These are phyloP conservation scores for Zasmidium cellare DNA, from an alignment of 2,329 filamentous ascomycete genomes.

Conservation along the genomic window DNA sequence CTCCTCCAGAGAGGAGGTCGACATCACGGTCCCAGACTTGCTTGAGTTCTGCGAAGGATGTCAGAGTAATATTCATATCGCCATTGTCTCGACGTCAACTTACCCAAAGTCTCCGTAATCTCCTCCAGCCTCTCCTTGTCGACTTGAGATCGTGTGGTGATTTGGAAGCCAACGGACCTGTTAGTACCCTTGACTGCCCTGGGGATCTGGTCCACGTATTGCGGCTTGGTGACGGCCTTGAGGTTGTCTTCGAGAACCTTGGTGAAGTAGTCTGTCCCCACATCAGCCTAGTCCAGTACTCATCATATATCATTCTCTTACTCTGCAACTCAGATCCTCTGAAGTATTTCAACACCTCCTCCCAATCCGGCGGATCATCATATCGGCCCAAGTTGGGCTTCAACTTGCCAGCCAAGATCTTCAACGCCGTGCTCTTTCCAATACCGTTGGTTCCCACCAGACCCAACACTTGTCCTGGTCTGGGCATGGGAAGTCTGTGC, in stretches of 20 bases:
- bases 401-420: conserved; percentile 96
- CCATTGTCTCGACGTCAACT: conserved; percentile 1
- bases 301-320: conserved; percentile 49
- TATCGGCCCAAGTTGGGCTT: conserved; percentile 96
- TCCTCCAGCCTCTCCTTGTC: conserved; percentile 69
- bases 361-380: conserved; percentile 97
- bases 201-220: conserved; percentile 98
- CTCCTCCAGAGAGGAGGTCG: conserved; percentile 87
- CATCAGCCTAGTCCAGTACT: conserved; percentile 18
- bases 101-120: conserved; percentile 75
- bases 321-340: conserved; percentile 96
- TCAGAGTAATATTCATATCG: background rate
- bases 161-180: conserved; percentile 75
- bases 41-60: conserved; percentile 63
- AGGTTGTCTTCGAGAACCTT: conserved; percentile 96
- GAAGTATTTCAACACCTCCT: conserved; percentile 98
- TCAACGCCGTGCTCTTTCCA: conserved; percentile 98
- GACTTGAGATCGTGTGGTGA: conserved; percentile 74
- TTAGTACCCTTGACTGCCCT: conserved; percentile 77
- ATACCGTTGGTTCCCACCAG: conserved; percentile 99
- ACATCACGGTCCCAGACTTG: conserved; percentile 93
- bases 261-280: conserved; percentile 82
- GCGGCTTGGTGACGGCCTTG: conserved; percentile 97
- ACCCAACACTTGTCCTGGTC: conserved; percentile 91
- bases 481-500: conserved; percentile 91